phyloP scores from a whole-genome alignment of 768 basidiomycete species.

The Neoboletus subvelutipes region DNA sequence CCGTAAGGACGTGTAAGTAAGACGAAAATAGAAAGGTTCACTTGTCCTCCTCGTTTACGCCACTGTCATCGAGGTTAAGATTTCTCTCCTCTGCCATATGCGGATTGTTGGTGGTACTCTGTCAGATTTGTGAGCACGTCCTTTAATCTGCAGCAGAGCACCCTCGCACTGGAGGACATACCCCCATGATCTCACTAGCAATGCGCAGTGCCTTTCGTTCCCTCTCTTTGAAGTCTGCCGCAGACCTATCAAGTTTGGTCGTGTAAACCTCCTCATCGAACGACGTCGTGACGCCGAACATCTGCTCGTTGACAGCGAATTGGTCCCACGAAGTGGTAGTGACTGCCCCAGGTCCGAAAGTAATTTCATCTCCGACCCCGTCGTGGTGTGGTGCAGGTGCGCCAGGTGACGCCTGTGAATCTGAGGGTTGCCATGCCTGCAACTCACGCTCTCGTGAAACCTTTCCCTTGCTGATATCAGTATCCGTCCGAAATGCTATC shows the following conservation, averaged over 20 bases:
- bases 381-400: constrained; percentile 28
- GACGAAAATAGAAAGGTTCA: constrained; percentile 38
- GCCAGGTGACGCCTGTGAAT: constrained; percentile 33
- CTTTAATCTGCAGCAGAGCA: constrained; percentile 6
- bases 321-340: constrained; percentile 74
- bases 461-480: constrained; percentile 67
- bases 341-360: constrained; percentile 59
- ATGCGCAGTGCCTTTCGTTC: constrained; percentile 86
- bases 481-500: constrained; percentile 78
- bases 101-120: constrained; percentile 68
- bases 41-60: constrained; percentile 95
- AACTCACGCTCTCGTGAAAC: constrained; percentile 68
- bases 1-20: constrained; percentile 22
- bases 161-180: constrained; percentile 37
- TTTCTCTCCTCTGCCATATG: constrained; percentile 91
- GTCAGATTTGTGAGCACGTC: constrained; percentile 14
- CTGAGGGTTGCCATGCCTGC: constrained; percentile 67
- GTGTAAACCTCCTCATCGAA: constrained; percentile 96
- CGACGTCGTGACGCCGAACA: constrained; percentile 88
- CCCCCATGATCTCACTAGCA: constrained; percentile 88
- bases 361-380: constrained; percentile 58
- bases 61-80: constrained; percentile 62
- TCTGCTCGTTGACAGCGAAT: constrained; percentile 88
- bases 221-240: constrained; percentile 83
- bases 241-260: constrained; percentile 83